Base-by-base conservation (phyloP, 2,329 filamentous ascomycete genomes). In the Biscogniauxia mediterranea region DNA sequence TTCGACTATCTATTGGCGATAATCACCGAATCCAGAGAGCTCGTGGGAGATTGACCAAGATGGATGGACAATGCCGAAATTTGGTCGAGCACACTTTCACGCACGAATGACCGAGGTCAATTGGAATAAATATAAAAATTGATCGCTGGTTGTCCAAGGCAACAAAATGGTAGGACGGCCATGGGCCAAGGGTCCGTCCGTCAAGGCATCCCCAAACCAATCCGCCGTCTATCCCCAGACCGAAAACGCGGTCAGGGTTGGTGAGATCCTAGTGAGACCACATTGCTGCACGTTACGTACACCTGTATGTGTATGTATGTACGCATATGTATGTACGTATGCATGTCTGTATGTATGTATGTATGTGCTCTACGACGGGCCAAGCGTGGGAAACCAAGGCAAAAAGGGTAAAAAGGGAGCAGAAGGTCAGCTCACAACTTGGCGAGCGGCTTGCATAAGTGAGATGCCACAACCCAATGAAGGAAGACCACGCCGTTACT, bases 371-470 rank as follows among this genome's bases (percentile, higher is more conserved):
- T 51, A 51, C 7, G 51, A 52, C 19, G 51, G 20, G 13, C 13
- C 23, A 26, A 52, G 23, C 20, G 9, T 52, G 51, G n/a, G 38
- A 19, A 23, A 21, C 13, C n/a, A 57, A 17, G 32, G 21, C 55
- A 58, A 58, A 54, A 60, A 67, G 61, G 65, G 65, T 65, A 53
- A 55, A 7, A 15, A 46, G n/a, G 59, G 59, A 63, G 59, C 55
- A 64, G 61, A 9, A 58, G 57, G 64, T 70, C 67, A 69, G 65
- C 65, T 69, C 57, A 56, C 52, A n/a, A 56, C 58, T 61, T 65
- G 58, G 56, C 61, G 61, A 63, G 51, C 55, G 63, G 51, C 66
- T 66, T 71, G 69, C 70, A 72, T 70, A 68, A 70, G 66, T 66
- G 55, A 52, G 57, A 61, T 57, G 61, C 60, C 67, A 62, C 60